Conservation (phyloP, 768 basidiomycete species). For the Mrakia blollopis region DNA sequence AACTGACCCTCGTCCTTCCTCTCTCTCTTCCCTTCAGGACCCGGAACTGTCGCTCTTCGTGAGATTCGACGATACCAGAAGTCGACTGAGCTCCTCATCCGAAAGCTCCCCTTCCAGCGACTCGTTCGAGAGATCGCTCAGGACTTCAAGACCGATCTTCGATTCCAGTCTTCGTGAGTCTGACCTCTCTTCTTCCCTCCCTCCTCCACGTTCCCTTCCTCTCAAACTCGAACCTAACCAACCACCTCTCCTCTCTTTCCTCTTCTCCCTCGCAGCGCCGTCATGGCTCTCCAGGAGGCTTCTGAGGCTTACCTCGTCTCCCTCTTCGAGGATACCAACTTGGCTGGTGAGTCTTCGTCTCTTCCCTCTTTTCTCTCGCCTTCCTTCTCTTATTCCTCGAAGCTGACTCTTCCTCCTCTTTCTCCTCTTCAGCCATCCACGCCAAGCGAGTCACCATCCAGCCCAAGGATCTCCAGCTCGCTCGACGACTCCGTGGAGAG, state of each 20-base stretch:
- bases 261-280: conserved; percentile 50
- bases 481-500: conserved; percentile 58
- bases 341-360: conserved; percentile 53
- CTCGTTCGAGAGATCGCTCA: conserved; percentile 75
- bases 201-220: too few relatives aligned
- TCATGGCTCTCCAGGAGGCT: conserved; percentile 64
- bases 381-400: conserved; percentile 58
- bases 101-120: conserved; percentile 60
- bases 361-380: conserved; percentile 42
- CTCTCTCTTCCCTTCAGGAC: conserved; percentile 35
- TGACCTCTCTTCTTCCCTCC: too few relatives aligned
- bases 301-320: conserved; percentile 67
- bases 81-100: conserved; percentile 54
- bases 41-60: conserved; percentile 94
- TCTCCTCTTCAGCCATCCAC: conserved; percentile 47
- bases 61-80: conserved; percentile 97
- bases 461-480: conserved; percentile 81
- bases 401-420: conserved; percentile 52
- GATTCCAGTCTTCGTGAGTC: conserved; percentile 59
- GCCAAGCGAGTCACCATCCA: conserved; percentile 70
- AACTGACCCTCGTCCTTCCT: too few relatives aligned
- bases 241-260: too few relatives aligned
- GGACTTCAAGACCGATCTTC: conserved; percentile 74
- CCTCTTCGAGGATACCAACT: conserved; percentile 81
- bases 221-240: conserved; percentile 35